phyloP scores from a whole-genome alignment of 2,329 filamentous ascomycete species.

The Nectriaceae sp. region DNA sequence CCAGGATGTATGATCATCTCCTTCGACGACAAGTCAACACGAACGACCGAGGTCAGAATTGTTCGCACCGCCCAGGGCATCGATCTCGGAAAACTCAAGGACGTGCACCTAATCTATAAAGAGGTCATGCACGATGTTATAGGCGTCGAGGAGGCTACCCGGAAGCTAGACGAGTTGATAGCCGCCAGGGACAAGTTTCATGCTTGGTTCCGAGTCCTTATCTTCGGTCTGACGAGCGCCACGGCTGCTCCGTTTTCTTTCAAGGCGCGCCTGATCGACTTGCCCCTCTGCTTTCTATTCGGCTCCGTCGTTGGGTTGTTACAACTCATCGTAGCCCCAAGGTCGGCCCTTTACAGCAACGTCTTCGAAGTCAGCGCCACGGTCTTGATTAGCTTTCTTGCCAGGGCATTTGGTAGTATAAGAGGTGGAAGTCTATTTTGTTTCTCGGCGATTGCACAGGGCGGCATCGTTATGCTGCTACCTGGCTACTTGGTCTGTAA shows the following conservation, averaged over 20 bases:
- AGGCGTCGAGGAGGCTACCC: constrained; percentile 58
- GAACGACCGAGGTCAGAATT: constrained; percentile 68
- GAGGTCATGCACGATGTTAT: constrained; percentile 64
- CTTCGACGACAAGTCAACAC: constrained; percentile 71
- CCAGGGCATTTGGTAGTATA: constrained; percentile 65
- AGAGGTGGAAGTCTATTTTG: constrained; percentile 54
- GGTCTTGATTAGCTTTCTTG: constrained; percentile 62
- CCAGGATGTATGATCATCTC: constrained; percentile 92
- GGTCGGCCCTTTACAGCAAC: constrained; percentile 67
- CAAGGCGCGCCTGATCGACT: constrained; percentile 67
- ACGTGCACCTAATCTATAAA: constrained; percentile 64
- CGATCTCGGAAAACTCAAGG: constrained; percentile 62
- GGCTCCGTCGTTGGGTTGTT: constrained; percentile 70
- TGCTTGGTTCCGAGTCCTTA: constrained; percentile 55
- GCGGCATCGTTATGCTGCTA: constrained; percentile 65
- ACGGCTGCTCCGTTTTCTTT: constrained; percentile 77
- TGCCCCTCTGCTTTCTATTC: constrained; percentile 71
- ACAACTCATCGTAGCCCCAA: constrained; percentile 69
- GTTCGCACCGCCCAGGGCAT: constrained; percentile 60
- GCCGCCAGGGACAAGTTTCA: constrained; percentile 56
- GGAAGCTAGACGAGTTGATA: constrained; percentile 55
- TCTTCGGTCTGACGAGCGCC: constrained; percentile 73
- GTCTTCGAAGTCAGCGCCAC: constrained; percentile 66
- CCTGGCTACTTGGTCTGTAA: constrained; percentile 64
- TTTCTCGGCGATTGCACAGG: constrained; percentile 66